Conservation (phyloP, 2,329 filamentous ascomycete species). For the Ophiostoma ulmi region DNA sequence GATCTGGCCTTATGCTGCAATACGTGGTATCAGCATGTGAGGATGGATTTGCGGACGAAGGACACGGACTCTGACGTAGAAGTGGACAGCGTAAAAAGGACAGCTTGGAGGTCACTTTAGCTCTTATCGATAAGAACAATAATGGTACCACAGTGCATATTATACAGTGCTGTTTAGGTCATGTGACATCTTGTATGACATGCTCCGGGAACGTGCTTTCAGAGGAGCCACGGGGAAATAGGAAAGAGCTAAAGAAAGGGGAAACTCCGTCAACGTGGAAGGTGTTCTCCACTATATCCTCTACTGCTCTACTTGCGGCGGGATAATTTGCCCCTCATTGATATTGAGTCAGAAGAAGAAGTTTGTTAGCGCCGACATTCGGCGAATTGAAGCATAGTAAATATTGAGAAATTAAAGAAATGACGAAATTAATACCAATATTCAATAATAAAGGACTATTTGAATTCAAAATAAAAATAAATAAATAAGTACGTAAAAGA, state of each 20-base stretch:
- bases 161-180: neutral
- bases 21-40: constrained; percentile 7
- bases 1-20: constrained; percentile 20
- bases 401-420: neutral
- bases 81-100: constrained; percentile 21
- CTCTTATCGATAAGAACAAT: constrained; percentile 14
- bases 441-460: neutral
- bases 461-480: neutral
- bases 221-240: neutral
- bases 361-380: constrained; percentile 15
- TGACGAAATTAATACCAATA: constrained; percentile 16
- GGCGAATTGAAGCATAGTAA: constrained; percentile 5
- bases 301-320: neutral
- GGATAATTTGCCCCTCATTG: constrained; percentile 4
- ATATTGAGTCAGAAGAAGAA: constrained; percentile 4
- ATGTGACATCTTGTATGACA: neutral
- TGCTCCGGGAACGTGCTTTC: neutral
- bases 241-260: constrained; percentile 2
- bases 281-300: neutral
- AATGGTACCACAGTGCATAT: neutral
- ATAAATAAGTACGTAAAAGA: neutral
- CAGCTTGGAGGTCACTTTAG: constrained; percentile 19
- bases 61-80: constrained; percentile 18
- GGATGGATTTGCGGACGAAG: neutral
- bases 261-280: constrained; percentile 13